These are phyloP conservation scores for Colletotrichum nymphaeae DNA, from an alignment of 2,329 filamentous ascomycete species.

Conservation along the genomic window DNA sequence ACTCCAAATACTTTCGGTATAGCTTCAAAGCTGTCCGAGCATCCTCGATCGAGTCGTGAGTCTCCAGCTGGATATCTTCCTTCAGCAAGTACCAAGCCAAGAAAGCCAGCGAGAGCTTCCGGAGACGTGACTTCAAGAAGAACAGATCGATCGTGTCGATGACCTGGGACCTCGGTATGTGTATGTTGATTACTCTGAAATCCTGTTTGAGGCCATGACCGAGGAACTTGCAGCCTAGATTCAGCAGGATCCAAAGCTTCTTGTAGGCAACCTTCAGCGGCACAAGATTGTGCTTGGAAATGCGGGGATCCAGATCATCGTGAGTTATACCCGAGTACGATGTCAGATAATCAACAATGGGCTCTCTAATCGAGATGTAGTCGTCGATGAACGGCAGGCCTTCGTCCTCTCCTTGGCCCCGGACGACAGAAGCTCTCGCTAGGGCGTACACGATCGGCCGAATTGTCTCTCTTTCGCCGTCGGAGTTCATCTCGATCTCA, in stretches of 20 bases:
- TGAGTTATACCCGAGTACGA: constrained; percentile 91
- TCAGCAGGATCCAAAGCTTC: constrained; percentile 96
- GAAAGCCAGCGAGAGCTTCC: constrained; percentile 92
- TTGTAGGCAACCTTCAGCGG: constrained; percentile 94
- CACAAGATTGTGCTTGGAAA: constrained; percentile 85
- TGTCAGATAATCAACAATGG: constrained; percentile 94
- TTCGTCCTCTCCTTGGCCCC: constrained; percentile 81
- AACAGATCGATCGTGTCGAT: constrained; percentile 96
- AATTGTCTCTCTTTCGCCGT: constrained; percentile 91
- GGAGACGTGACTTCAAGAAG: constrained; percentile 81
- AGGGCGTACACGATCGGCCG: constrained; percentile 90
- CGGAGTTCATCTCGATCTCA: constrained; percentile 95
- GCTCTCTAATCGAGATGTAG: constrained; percentile 92
- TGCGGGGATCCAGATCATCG: constrained; percentile 83
- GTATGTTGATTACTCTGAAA: constrained; percentile 98
- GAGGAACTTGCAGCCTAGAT: constrained; percentile 92
- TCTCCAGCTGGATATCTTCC: constrained; percentile 92
- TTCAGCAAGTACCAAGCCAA: constrained; percentile 91
- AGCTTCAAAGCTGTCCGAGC: constrained; percentile 90
- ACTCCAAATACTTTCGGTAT: constrained; percentile 91
- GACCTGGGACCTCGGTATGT: constrained; percentile 89
- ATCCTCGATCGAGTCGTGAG: constrained; percentile 96
- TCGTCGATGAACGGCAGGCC: constrained; percentile 95
- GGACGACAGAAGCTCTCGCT: constrained; percentile 90
- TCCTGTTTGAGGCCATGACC: constrained; percentile 95